Base-by-base conservation (phyloP, 2,329 filamentous ascomycete genomes). In the Epicoccum nigrum region DNA sequence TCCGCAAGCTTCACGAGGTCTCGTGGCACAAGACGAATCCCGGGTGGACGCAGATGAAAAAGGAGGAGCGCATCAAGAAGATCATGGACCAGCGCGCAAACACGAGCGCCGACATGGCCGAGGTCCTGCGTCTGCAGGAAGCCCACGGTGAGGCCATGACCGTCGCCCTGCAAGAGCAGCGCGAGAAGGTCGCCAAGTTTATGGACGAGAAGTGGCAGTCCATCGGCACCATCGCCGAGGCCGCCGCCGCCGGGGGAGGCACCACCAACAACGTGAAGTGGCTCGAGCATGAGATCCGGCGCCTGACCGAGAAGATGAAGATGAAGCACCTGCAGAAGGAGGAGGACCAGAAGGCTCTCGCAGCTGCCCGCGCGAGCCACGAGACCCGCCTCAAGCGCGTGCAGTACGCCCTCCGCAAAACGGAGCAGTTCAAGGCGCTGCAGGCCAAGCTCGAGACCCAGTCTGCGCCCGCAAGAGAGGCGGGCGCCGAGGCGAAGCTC, bases 21-120 rank as follows among this genome's bases (percentile, higher is more conserved):
- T 69, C 75, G 20, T 85, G 71, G 77, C 79, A 74, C 62, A 65
- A 69, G 54, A 71, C 65, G 0, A 67, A 71, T 35, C 64, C 65
- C 1, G 74, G 77, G 59, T 69, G 78, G 51, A 74, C 75, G 20
- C 67, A 72, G 50, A 57, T 79, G 33, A 72, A 79, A 62, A 64
- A 76, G 56, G 79, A 81, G 68, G 77, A 78, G 53, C 74, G 80
- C 17, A 79, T 78, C n/a, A 75, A 75, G 47, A 74, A 74, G 35
- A 74, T 86, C 35, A 86, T 86, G 83, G 76, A 87, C 63, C 84
- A 87, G 66, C 85, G 83, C 67, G 83, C 82, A n/a, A 86, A 84
- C 49, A 79, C 76, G 34, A 77, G 85, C 16, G 84, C 83, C 4
- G 85, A 87, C 62, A 66, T 85, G 19, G 83, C 83, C 1, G 79